phyloP scores from a whole-genome alignment of 2,329 filamentous ascomycete genomes.

The Exophiala alcalophila region DNA sequence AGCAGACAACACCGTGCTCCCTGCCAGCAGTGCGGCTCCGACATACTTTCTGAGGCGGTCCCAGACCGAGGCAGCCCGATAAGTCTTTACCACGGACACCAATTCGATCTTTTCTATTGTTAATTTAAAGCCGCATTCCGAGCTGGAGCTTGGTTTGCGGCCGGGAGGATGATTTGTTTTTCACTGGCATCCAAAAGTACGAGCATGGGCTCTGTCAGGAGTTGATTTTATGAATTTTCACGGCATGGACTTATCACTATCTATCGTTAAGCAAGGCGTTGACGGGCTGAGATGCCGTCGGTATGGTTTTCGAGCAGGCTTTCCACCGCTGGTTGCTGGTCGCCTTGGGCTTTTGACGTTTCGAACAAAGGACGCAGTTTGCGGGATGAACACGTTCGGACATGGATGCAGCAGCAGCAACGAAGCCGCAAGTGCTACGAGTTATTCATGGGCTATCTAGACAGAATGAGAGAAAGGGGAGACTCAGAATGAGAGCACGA shows the following conservation, averaged over 20 bases:
- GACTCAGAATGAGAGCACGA: too few relatives aligned
- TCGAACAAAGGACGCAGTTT: too few relatives aligned
- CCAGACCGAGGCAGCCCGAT: slow-evolving; percentile 25
- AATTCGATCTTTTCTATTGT: not conserved
- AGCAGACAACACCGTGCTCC: slow-evolving; percentile 15
- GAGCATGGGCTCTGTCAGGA: too few relatives aligned
- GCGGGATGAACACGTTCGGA: too few relatives aligned
- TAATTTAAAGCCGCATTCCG: not conserved
- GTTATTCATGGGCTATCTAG: too few relatives aligned
- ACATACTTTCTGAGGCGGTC: slow-evolving; percentile 16
- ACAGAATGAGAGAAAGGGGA: too few relatives aligned
- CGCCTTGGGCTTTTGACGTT: too few relatives aligned
- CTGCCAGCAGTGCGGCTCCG: slow-evolving; percentile 13
- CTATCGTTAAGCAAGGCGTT: slow-evolving; percentile 10
- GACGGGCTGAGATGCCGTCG: not conserved
- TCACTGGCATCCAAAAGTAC: slow-evolving; percentile 1
- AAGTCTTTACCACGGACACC: not conserved
- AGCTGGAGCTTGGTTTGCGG: not conserved
- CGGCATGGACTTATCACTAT: too few relatives aligned
- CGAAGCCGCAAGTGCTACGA: too few relatives aligned
- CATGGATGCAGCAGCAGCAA: too few relatives aligned
- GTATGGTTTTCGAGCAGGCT: not conserved
- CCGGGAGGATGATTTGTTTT: slow-evolving; percentile 1
- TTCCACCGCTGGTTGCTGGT: too few relatives aligned
- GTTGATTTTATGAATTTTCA: not conserved